Percentiles rank a stretch among this genome's conserved stretches.
phyloP scores from a whole-genome alignment of 2,329 filamentous ascomycete species.

The Metarhizium anisopliae region DNA sequence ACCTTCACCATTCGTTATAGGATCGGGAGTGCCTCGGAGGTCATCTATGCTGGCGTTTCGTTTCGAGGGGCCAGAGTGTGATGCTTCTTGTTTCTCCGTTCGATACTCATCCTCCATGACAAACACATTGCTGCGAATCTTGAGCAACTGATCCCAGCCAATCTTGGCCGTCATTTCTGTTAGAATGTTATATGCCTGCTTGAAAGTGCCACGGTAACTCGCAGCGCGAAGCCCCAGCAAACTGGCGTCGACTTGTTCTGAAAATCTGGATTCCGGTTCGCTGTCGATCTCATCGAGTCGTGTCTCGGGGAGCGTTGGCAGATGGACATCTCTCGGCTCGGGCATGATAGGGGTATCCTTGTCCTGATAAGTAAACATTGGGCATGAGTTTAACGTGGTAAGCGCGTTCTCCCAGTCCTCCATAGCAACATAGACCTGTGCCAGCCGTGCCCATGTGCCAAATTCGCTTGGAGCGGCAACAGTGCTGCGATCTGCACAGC shows the following conservation, averaged over 20 bases:
- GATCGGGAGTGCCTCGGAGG: conserved; percentile 60
- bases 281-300: conserved; percentile 94
- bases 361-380: conserved; percentile 99
- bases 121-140: conserved; percentile 92
- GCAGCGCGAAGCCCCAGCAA: conserved; percentile 79
- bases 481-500: conserved; percentile 89
- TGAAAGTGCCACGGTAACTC: conserved; percentile 88
- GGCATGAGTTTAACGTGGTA: conserved; percentile 92
- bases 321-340: conserved; percentile 76
- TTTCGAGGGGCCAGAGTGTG: conserved; percentile 38
- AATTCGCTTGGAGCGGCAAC: conserved; percentile 96
- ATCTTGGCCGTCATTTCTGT: conserved; percentile 96
- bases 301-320: conserved; percentile 82
- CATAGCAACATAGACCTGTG: conserved; percentile 86
- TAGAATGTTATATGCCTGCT: conserved; percentile 86
- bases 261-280: conserved; percentile 70
- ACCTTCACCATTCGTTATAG: conserved; percentile 39
- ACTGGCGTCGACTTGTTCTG: conserved; percentile 80
- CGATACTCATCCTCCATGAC: conserved; percentile 99
- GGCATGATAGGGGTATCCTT: conserved; percentile 94
- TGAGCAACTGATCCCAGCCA: conserved; percentile 92
- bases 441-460: conserved; percentile 87
- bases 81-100: conserved; percentile 65
- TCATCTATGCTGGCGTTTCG: conserved; percentile 74
- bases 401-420: conserved; percentile 97